Percentiles rank a stretch among this genome's conserved stretches.
Evolutionary conservation across 2,329 filamentous ascomycete species (phyloP).

Genomic region (Chlorencoelia australis): DNA sequence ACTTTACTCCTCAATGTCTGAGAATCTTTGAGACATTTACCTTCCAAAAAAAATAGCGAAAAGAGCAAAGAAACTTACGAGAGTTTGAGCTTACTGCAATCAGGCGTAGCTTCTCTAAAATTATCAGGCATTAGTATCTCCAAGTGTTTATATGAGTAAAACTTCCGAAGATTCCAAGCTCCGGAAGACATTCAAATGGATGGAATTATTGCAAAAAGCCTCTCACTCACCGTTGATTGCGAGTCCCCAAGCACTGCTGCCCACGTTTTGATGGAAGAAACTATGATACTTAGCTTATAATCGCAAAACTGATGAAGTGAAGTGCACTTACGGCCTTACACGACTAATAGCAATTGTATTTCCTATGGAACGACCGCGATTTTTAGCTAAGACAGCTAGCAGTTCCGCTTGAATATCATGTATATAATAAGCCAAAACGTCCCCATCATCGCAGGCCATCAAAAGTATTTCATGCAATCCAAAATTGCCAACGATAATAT

Average conservation of each 20-base stretch:
- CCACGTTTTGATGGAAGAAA: slow-evolving; percentile 71
- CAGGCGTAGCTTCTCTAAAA: slow-evolving; percentile 63
- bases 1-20: no score
- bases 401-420: slow-evolving; percentile 7
- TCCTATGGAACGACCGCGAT: background rate
- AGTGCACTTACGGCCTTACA: slow-evolving; percentile 13
- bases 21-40: no score
- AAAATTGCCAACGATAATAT: slow-evolving; percentile 57
- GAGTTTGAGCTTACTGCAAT: slow-evolving; percentile 82
- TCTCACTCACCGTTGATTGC: no score
- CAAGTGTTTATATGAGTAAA: no score
- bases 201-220: background rate
- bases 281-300: slow-evolving; percentile 10
- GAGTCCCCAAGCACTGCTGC: slow-evolving; percentile 76
- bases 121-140: no score
- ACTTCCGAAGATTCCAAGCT: no score
- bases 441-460: slow-evolving; percentile 63
- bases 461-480: slow-evolving; percentile 61
- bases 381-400: no score
- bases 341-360: slow-evolving; percentile 3
- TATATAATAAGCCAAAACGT: slow-evolving; percentile 62
- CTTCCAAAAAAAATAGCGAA: no score
- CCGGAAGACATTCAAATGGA: no score
- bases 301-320: background rate
- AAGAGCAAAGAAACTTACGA: no score